phyloP scores from a whole-genome alignment of 129 eudicot species.

The Smallanthus sonchifolius region DNA sequence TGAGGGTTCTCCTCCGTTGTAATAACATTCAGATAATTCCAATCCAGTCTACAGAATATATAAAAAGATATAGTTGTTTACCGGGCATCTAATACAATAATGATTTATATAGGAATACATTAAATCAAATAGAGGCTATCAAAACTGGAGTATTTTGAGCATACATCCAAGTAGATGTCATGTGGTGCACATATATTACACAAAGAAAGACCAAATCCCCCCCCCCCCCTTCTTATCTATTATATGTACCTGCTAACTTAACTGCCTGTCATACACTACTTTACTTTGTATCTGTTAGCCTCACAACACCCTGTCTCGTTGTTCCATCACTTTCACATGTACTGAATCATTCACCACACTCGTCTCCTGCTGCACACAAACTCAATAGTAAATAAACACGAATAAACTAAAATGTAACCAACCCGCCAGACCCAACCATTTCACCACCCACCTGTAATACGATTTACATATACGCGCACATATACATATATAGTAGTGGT shows the following conservation, averaged over 20 bases:
- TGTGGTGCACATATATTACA: conserved; percentile 18
- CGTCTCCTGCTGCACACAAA: conserved; percentile 52
- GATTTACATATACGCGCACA: too few relatives aligned
- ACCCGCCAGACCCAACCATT: neutral
- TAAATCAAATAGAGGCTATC: conserved; percentile 5
- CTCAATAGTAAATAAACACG: neutral
- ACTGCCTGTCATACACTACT: conserved; percentile 11
- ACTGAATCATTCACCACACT: conserved; percentile 38
- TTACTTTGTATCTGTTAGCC: neutral
- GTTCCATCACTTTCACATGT: conserved; percentile 41
- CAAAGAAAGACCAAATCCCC: conserved; percentile 10
- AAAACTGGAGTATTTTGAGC: conserved; percentile 21
- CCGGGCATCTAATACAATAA: neutral
- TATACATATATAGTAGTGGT: too few relatives aligned
- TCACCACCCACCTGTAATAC: too few relatives aligned
- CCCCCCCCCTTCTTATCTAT: conserved; percentile 1
- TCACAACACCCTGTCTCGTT: conserved; percentile 50
- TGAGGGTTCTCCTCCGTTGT: too few relatives aligned
- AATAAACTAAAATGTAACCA: neutral
- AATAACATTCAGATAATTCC: too few relatives aligned
- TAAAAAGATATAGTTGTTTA: neutral
- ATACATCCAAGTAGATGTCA: neutral
- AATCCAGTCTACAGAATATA: too few relatives aligned
- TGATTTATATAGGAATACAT: neutral
- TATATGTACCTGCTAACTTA: conserved; percentile 34